Evolutionary conservation across 768 basidiomycete genomes (phyloP).

Genomic region (Collybia mongolica): DNA sequence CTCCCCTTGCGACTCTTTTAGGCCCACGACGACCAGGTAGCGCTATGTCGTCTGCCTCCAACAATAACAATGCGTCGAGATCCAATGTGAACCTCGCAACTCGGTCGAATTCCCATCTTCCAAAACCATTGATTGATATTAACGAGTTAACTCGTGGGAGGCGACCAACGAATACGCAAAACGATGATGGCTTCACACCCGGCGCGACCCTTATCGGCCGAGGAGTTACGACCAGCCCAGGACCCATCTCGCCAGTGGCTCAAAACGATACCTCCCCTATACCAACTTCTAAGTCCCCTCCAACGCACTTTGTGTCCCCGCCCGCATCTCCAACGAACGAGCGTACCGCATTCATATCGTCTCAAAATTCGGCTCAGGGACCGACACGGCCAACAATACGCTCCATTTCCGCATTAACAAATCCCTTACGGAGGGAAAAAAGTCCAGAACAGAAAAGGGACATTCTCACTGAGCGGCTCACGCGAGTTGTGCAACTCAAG

Average conservation of each 20-base stretch:
- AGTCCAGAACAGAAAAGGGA: slow-evolving; percentile 16
- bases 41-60: slow-evolving; percentile 43
- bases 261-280: slow-evolving; percentile 3
- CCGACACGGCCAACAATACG: not conserved
- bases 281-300: slow-evolving; percentile 26
- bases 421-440: not conserved
- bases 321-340: slow-evolving; percentile 31
- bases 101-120: slow-evolving; percentile 16
- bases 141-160: slow-evolving; percentile 31
- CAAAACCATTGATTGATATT: slow-evolving; percentile 54
- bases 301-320: slow-evolving; percentile 34
- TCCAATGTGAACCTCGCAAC: slow-evolving; percentile 9
- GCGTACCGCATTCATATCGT: slow-evolving; percentile 5
- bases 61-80: not conserved
- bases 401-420: slow-evolving; percentile 6
- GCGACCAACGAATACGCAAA: slow-evolving; percentile 4
- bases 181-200: slow-evolving; percentile 35
- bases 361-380: not conserved
- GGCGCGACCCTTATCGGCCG: slow-evolving; percentile 27
- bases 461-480: slow-evolving; percentile 38
- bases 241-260: slow-evolving; percentile 11
- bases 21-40: slow-evolving; percentile 68
- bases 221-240: slow-evolving; percentile 20
- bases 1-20: slow-evolving; percentile 63
- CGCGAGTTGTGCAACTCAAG: slow-evolving; percentile 32